Percentiles rank a stretch among this genome's conserved stretches.
These are phyloP conservation scores for Wickerhamomyces hampshirensis DNA, from an alignment of 805 yeast species.

Conservation along the genomic window DNA sequence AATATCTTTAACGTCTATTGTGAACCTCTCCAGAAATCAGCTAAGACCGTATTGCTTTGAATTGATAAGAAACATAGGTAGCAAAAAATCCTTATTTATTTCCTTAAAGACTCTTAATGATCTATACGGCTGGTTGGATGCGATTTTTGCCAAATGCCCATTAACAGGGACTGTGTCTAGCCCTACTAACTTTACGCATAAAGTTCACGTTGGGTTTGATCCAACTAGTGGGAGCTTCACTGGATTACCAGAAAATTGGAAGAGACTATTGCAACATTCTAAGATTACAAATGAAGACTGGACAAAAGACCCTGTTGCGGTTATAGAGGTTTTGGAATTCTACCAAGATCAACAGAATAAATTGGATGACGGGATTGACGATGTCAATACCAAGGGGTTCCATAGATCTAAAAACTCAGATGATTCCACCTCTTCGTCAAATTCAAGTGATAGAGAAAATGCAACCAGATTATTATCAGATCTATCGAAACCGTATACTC, in stretches of 20 bases:
- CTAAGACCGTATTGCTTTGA: slow-evolving; percentile 80
- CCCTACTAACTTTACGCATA: slow-evolving; percentile 93
- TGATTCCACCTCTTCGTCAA: slow-evolving; percentile 18
- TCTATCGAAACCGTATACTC: slow-evolving; percentile 39
- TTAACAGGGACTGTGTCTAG: slow-evolving; percentile 64
- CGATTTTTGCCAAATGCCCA: slow-evolving; percentile 75
- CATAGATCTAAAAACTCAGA: slow-evolving; percentile 21
- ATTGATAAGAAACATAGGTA: slow-evolving; percentile 38
- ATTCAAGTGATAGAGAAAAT: slow-evolving; percentile 15
- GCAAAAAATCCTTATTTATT: slow-evolving; percentile 61
- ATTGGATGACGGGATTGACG: slow-evolving; percentile 4
- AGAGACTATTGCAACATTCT: slow-evolving; percentile 72
- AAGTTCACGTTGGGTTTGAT: slow-evolving; percentile 84
- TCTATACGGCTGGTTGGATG: slow-evolving; percentile 85
- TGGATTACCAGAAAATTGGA: slow-evolving; percentile 95
- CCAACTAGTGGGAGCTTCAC: slow-evolving; percentile 83
- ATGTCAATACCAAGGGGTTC: neutral
- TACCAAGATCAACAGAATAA: slow-evolving; percentile 41
- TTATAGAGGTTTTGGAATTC: slow-evolving; percentile 83
- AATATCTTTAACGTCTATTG: slow-evolving; percentile 54
- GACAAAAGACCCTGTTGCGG: slow-evolving; percentile 92
- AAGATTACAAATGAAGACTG: slow-evolving; percentile 91
- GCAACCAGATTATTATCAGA: slow-evolving; percentile 33
- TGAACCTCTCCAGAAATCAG: slow-evolving; percentile 63
- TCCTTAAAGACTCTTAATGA: slow-evolving; percentile 77